Base-by-base conservation (phyloP, 768 basidiomycete genomes). In the Strobilomyces dryophilus region DNA sequence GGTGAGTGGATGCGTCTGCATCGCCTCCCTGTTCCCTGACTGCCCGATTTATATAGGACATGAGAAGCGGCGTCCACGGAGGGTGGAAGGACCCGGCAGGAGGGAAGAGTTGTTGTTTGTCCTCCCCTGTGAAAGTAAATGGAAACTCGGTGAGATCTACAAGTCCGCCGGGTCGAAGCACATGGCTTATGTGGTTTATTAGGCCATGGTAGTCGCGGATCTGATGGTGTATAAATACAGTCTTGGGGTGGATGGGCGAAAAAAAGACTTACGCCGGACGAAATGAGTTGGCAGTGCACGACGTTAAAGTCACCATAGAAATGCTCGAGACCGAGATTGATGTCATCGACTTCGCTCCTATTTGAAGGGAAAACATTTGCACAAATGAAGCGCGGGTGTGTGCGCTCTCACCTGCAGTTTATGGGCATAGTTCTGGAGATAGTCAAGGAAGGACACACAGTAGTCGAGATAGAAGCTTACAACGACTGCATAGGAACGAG, bases 271-370 rank as follows among this genome's bases (percentile, higher is more conserved):
- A 89, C 89, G 35, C 89, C 89, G 21, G 86, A 81, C 4, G 83
- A 77, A 52, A 91, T 78, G 36, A 90, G 77, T 21, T 84, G 82
- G 31, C 80, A 79, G 62, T 90, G 88, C 0, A 86, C 85, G 15
- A 85, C 84, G 61, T 91, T 79, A 70, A 90, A 91, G 54, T 84
- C 79, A 10, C 83, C 83, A 61, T 85, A 88, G 66, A 83, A 90
- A 70, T 92, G 89, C 59, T 90, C 87, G 21, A 92, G 72, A 3
- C 89, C 89, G 17, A 90, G 79, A 69, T 92, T 92, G 65, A 91
- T 83, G 65, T 92, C 89, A 64, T 91, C 89, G 8, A 90, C 79
- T 67, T 92, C 89, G 61, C 84, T 88, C 74, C 88, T 90, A 57
- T 27, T 61, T 47, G 47, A 27, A 54, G 47, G 46, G 20, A 47